Evolutionary conservation across 1,284 basidiomycete species (phyloP), one percentile per base, ranked within the genome.

Genomic region (Trametes sp.): DNA sequence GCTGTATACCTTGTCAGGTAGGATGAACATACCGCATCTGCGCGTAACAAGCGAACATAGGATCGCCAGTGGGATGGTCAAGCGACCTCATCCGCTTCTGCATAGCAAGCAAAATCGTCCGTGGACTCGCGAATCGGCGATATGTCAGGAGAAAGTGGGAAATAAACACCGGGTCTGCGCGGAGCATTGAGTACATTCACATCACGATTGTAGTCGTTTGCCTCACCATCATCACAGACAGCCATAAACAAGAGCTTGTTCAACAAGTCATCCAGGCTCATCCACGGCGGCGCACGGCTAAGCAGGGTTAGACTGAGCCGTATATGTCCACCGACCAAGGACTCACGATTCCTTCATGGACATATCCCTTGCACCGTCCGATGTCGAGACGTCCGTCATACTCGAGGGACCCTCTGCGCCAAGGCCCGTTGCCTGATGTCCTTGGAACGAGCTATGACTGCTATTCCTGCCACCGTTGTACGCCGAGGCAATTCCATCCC

Each of bases 71-170:
- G 28, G 88, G 83, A 63, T 84, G 83, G 70, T 91, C 90, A 14
- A 94, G 79, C 65, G 89, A 85, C 35, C 89, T 85, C 84, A 93
- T 88, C 49, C 90, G 87, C 71, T 92, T 90, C 74, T 93, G 91
- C 89, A 94, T 92, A 5, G 91, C 88, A 52, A 93, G 80, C n/a
- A 94, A 78, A 16, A 94, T 77, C 60, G 82, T 87, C 44, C 92
- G 84, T 14, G 92, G 92, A 50, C 83, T 90, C 48, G 90, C 83
- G 73, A 94, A 94, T 64, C 90, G 82, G 36, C 92, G 87, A 73
- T 91, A 93, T 13, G 90, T 93, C 38, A 94, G 82, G 53, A 94
- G 79, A 74, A 94, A 93, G 74, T 93, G 87, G 2, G 85, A 86
- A 31, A 92, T 85, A 71, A 87, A 94, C 5, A 84, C 82, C 14